Evolutionary conservation across 1,284 basidiomycete genomes (phyloP), one percentile per base, ranked within the genome.

Genomic region (Ceratobasidium sp.): DNA sequence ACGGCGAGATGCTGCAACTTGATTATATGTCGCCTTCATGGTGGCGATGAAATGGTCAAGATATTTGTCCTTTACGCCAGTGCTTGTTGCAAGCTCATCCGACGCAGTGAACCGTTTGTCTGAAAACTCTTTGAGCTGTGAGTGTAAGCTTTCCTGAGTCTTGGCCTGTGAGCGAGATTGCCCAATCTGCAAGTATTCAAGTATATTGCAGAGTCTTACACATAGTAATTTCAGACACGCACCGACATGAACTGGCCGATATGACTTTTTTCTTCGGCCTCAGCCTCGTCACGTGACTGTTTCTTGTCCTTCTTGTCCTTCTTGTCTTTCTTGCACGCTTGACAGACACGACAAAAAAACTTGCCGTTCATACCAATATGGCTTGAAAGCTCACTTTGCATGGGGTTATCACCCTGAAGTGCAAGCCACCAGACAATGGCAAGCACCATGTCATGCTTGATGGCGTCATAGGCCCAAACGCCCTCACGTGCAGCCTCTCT

Each of bases 331-430:
- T 84, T 84, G 67, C 84, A 81, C 0, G 86, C 85, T 44, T 77
- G 72, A 66, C 87, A 89, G 0, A 72, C 72, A 0, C 85, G 84
- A 80, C 87, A 89, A 72, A 88, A 87, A 28, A 81, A 83, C 49
- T 86, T 86, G 0, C 86, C 86, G 0, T 46, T 68, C 1, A 87
- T 77, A 0, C 88, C 87, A 70, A 87, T 85, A 67, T 89, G 87
- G 58, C 83, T 86, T 0, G 85, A 83, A 72, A 88, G 81, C 76
- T 88, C 86, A 63, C 87, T 87, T 64, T 87, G 86, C 88, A 88
- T 89, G 0, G 87, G 87, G 79, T 88, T 88, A 77, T 88, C 86
- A 0, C 87, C 86, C 0, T 85, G 82, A 1, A 87, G 71, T 0
- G 86, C 87, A 1, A 87, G 81, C 0, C 86, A 81, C 1, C 49